A percentile compares a stretch with the other conserved stretches of the same genome.
Evolutionary conservation across 148 eudicot species (phyloP).

Genomic region (Rhododendron vialii): DNA sequence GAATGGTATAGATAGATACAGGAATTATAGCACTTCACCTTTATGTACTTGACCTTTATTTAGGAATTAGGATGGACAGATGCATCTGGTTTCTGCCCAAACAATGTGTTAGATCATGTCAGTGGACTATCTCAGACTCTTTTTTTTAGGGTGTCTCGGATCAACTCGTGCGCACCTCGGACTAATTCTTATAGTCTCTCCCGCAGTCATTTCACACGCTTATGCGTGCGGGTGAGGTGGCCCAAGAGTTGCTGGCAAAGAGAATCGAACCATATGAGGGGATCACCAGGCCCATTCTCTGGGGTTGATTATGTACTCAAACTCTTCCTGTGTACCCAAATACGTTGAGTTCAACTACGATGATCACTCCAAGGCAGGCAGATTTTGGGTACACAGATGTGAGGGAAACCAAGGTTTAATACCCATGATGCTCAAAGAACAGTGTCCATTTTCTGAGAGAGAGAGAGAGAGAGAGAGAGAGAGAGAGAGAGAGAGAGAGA

Average conservation of each 20-base stretch:
- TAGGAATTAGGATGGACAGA: not conserved
- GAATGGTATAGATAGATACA: not conserved
- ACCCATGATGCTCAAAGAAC: not conserved
- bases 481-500: no score
- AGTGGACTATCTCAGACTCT: not conserved
- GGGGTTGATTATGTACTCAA: not conserved
- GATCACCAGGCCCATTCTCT: not conserved
- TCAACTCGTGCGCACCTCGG: not conserved
- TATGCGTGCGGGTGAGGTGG: not conserved
- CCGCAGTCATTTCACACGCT: no score
- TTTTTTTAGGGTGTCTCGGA: not conserved
- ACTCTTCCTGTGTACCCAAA: not conserved
- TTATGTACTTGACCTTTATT: no score
- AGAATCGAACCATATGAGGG: not conserved
- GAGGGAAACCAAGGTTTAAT: not conserved
- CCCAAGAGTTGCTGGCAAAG: no score
- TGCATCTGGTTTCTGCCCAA: not conserved
- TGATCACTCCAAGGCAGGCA: not conserved
- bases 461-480: no score
- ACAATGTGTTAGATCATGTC: not conserved
- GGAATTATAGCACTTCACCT: not conserved
- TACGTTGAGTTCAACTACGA: not conserved
- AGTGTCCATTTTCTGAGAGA: no score
- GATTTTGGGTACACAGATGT: not conserved
- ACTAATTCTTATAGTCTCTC: no score